These are phyloP conservation scores for Aspergillus fischeri DNA, from an alignment of 2,329 filamentous ascomycete genomes.

Conservation along the genomic window DNA sequence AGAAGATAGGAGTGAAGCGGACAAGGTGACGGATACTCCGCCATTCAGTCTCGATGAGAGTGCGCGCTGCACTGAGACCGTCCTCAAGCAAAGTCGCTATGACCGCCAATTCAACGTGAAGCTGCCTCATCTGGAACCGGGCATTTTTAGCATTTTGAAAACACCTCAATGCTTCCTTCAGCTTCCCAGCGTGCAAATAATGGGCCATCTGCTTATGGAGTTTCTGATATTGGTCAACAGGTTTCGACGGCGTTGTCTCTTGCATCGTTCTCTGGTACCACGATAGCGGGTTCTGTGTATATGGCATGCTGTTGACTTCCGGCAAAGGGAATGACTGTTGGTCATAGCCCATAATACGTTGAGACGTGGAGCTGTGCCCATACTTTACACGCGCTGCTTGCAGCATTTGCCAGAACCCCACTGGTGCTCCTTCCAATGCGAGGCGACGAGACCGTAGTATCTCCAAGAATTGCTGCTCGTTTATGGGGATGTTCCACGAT, in stretches of 20 bases:
- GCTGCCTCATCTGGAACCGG: constrained; percentile 27
- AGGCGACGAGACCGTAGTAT: constrained; percentile 32
- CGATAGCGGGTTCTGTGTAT: constrained; percentile 12
- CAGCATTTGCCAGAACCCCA: constrained; percentile 40
- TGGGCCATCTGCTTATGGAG: constrained; percentile 37
- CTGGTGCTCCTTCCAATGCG: constrained; percentile 31
- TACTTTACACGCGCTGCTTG: constrained; percentile 34
- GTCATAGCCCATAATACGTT: constrained; percentile 35
- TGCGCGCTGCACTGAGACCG: constrained; percentile 27
- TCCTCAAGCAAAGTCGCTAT: constrained; percentile 33
- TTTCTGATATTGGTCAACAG: constrained; percentile 29
- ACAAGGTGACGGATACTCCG: constrained; percentile 20
- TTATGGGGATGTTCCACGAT: constrained; percentile 31
- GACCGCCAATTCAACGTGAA: constrained; percentile 35
- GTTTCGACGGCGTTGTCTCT: constrained; percentile 23
- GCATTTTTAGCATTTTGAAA: constrained; percentile 28
- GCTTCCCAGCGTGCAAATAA: constrained; percentile 34
- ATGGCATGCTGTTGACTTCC: constrained; percentile 23
- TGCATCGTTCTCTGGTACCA: constrained; percentile 32
- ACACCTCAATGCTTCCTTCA: constrained; percentile 26
- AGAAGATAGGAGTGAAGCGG: constrained; percentile 30
- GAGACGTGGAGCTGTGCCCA: constrained; percentile 28
- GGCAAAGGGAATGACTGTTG: constrained; percentile 25
- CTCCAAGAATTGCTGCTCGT: constrained; percentile 27
- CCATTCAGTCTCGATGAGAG: constrained; percentile 30